These are phyloP conservation scores for Blastobotrys raffinosifermentans DNA, from an alignment of 1,139 yeast species.

Conservation along the genomic window DNA sequence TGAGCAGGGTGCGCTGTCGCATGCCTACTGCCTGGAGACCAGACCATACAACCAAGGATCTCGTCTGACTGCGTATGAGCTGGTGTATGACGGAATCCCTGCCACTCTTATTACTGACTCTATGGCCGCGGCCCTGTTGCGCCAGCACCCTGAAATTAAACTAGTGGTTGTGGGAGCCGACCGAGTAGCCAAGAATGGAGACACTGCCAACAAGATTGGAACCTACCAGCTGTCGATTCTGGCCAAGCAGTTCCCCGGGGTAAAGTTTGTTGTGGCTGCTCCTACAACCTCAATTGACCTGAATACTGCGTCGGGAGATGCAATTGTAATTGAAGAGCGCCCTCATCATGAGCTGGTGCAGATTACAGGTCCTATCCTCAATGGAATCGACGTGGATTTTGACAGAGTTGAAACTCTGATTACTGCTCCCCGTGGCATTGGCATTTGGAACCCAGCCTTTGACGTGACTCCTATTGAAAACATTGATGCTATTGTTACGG, in stretches of 20 bases:
- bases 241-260: constrained; percentile 42
- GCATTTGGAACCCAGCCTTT: constrained; percentile 95
- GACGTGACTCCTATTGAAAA: constrained; percentile 82
- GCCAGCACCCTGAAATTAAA: constrained; percentile 50
- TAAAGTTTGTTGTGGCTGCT: constrained; percentile 89
- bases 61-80: constrained; percentile 83
- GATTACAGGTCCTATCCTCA: constrained; percentile 57
- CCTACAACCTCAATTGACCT: constrained; percentile 87
- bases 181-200: constrained; percentile 81
- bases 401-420: constrained; percentile 45
- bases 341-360: constrained; percentile 73
- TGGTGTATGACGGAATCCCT: constrained; percentile 79
- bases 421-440: constrained; percentile 77
- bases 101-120: constrained; percentile 85
- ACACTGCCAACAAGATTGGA: constrained; percentile 96
- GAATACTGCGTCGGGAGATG: constrained; percentile 58
- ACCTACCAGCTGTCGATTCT: constrained; percentile 82
- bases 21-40: constrained; percentile 86
- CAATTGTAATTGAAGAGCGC: constrained; percentile 81
- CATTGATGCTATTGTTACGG: constrained; percentile 88
- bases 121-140: constrained; percentile 76
- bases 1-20: constrained; percentile 43
- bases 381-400: constrained; percentile 21
- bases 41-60: constrained; percentile 98
- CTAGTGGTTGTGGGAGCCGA: constrained; percentile 98